Evolutionary conservation across 2,329 filamentous ascomycete genomes (phyloP), one percentile per base, ranked within the genome.

Genomic region (Pestalotiopsis fici): DNA sequence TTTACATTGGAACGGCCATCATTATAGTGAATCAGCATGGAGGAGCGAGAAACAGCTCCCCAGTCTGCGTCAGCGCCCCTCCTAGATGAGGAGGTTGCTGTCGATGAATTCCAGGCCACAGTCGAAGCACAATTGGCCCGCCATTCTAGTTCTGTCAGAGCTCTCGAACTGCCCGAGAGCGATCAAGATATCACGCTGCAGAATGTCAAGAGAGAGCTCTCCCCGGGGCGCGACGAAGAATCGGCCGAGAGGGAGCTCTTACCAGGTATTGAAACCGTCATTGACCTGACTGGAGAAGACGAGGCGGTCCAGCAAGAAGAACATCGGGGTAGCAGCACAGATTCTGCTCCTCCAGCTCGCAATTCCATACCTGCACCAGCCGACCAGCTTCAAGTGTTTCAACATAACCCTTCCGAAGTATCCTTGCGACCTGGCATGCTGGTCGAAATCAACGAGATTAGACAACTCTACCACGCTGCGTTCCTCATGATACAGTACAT

Each of bases 401-500:
- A 31, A 3, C 63, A 59, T 39, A 50, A 21, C 54, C 15, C 27
- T 18, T 27, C 43, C 21, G 12, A 39, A 9, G 9, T 54, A 9
- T 5, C 13, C n/a, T 50, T 65, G 28, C 59, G 39, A 5, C 50
- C 54, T 23, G 54, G 63, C 18, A 43, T 59, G 54, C 50, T 65
- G 21, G 63, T 65, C 15, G 63, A 65, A 15, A 59, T 65, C 18
- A 43, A 39, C 7, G 21, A 25, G 21, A 27, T 65, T 27, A 35
- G 9, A 9, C 7, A 27, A 11, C 31, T 65, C 28, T 65, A 59
- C 54, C 63, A 65, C 28, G 63, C 63, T 5, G 21, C 63, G 23
- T 78, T 77, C 66, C 67, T 78, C 2, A 37, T 64, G 13, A 71
- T 78, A 25, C 68, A 72, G 50, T 50, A 65, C 13, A 73, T 78